Percentiles rank a stretch among this genome's conserved stretches.
These are phyloP conservation scores for Leccinum longicurvipes DNA, from an alignment of 768 basidiomycete species.

Conservation along the genomic window DNA sequence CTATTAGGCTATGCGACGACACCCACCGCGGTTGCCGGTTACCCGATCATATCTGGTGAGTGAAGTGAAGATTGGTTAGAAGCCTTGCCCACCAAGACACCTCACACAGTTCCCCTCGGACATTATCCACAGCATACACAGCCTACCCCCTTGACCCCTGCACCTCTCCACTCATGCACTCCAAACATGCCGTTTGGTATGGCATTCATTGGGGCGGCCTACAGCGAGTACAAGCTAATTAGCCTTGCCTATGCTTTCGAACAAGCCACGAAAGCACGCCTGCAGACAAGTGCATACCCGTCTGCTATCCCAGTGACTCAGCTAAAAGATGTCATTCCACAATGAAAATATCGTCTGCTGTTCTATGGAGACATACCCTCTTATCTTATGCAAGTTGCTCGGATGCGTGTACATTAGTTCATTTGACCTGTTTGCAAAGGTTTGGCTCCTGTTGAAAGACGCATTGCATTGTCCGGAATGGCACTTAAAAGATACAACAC, in stretches of 20 bases:
- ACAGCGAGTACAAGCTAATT: conserved; percentile 56
- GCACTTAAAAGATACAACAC: conserved; percentile 11
- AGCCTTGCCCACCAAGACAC: conserved; percentile 3
- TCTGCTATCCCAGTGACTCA: conserved; percentile 58
- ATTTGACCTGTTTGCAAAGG: background rate
- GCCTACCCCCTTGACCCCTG: conserved; percentile 41
- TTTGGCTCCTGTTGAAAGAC: background rate
- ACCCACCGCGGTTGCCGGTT: conserved; percentile 54
- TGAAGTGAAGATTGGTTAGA: background rate
- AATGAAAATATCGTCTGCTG: conserved; percentile 3
- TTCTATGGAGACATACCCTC: conserved; percentile 4
- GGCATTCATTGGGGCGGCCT: conserved; percentile 60
- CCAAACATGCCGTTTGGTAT: conserved; percentile 60
- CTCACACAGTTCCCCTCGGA: conserved; percentile 49
- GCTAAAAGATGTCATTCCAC: conserved; percentile 32
- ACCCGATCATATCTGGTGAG: conserved; percentile 62
- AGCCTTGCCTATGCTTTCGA: conserved; percentile 63
- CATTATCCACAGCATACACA: conserved; percentile 49
- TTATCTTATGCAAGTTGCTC: background rate
- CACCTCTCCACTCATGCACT: conserved; percentile 31
- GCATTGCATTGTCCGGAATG: conserved; percentile 6
- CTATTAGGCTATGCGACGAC: conserved; percentile 28
- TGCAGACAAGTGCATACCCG: conserved; percentile 45
- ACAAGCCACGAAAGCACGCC: conserved; percentile 54
- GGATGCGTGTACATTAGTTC: conserved; percentile 1